Conservation (phyloP, 805 yeast species). For the Teunomyces gatunensis region DNA sequence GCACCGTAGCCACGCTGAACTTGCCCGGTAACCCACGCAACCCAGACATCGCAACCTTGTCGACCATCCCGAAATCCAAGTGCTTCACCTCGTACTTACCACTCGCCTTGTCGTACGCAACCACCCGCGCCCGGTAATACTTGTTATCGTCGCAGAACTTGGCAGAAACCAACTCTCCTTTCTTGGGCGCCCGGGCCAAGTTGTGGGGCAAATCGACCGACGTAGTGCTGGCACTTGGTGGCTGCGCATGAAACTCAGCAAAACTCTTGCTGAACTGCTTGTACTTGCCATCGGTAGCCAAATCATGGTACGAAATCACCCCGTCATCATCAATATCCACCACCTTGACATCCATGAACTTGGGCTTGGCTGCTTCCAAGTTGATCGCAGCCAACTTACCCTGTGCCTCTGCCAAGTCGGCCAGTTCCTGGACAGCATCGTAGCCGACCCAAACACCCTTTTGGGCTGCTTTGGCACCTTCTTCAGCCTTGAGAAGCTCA, state of each 20-base stretch:
- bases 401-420: constrained; percentile 22
- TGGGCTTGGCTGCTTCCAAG: constrained; percentile 31
- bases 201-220: constrained; percentile 40
- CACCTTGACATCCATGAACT: constrained; percentile 52
- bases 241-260: constrained; percentile 42
- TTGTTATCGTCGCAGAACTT: constrained; percentile 51
- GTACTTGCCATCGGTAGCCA: constrained; percentile 35
- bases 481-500: constrained; percentile 61
- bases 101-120: constrained; percentile 43
- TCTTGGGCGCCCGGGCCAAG: constrained; percentile 44
- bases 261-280: constrained; percentile 46
- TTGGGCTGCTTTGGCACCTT: constrained; percentile 50
- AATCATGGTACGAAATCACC: constrained; percentile 46
- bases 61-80: constrained; percentile 60
- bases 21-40: constrained; percentile 54
- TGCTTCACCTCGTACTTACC: constrained; percentile 51
- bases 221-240: constrained; percentile 33
- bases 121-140: constrained; percentile 57
- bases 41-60: constrained; percentile 40
- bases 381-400: constrained; percentile 18
- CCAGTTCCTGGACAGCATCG: constrained; percentile 41
- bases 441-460: constrained; percentile 69
- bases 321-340: constrained; percentile 48
- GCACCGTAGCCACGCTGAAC: constrained; percentile 36
- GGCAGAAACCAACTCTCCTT: constrained; percentile 57